phyloP scores from a whole-genome alignment of 2,329 filamentous ascomycete species.

The Hirsutella thompsonii region DNA sequence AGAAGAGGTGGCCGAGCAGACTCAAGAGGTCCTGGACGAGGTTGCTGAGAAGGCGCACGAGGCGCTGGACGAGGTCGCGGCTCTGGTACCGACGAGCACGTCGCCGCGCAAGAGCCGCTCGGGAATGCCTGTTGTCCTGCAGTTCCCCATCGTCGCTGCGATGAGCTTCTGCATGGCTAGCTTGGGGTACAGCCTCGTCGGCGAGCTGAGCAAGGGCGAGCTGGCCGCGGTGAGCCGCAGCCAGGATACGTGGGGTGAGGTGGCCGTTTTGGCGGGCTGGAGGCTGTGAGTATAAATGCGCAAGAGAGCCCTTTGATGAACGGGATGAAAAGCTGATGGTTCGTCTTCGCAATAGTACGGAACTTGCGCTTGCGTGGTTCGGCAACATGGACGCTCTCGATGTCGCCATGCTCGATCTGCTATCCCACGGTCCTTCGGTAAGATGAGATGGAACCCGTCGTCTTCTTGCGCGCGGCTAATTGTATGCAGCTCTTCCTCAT shows the following conservation, averaged over 20 bases:
- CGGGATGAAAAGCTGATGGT: neutral
- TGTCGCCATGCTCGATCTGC: conserved; percentile 48
- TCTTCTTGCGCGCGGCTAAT: neutral
- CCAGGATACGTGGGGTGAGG: conserved; percentile 48
- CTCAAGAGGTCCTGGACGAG: neutral
- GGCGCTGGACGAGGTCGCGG: conserved; percentile 5
- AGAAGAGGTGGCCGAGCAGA: neutral
- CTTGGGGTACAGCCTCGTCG: conserved; percentile 48
- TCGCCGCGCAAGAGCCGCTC: neutral
- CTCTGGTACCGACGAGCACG: neutral
- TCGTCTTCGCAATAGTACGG: conserved; percentile 33
- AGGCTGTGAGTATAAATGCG: conserved; percentile 32
- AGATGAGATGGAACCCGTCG: neutral
- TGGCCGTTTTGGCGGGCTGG: conserved; percentile 40
- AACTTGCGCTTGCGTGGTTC: conserved; percentile 63
- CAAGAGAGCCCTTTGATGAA: neutral
- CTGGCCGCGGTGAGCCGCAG: conserved; percentile 54
- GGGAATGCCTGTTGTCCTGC: conserved; percentile 28
- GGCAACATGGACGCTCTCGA: conserved; percentile 63
- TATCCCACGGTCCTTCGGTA: conserved; percentile 63
- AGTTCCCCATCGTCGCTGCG: conserved; percentile 39
- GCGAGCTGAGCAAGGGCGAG: conserved; percentile 49
- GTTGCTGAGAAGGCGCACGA: conserved; percentile 7
- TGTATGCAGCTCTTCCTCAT: conserved; percentile 54
- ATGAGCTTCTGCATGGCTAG: conserved; percentile 50